Conservation (phyloP, 1,139 yeast genomes). For the Magnusiomyces sp. region DNA sequence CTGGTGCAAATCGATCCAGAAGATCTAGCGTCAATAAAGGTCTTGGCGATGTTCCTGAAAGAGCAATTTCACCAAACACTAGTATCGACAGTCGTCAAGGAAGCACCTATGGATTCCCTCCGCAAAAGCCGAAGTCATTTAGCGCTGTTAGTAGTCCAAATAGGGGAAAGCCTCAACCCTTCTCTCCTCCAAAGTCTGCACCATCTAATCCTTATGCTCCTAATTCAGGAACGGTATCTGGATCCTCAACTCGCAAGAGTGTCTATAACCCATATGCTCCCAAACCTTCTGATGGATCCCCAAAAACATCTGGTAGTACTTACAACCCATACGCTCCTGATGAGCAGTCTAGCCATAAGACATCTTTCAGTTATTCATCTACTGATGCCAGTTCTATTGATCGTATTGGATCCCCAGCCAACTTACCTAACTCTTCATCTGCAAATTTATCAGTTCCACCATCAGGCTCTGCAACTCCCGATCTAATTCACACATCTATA, state of each 20-base stretch:
- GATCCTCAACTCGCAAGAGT: constrained; percentile 2
- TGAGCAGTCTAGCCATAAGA: background rate
- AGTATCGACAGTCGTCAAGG: constrained; percentile 3
- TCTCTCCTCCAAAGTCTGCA: constrained; percentile 11
- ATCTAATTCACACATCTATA: too few species aligned
- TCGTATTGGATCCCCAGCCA: too few species aligned
- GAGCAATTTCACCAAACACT: constrained; percentile 1
- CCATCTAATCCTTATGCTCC: constrained; percentile 16
- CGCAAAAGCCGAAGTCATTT: constrained; percentile 4
- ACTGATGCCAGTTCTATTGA: too few species aligned
- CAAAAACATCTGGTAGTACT: background rate
- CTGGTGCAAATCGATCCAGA: constrained; percentile 3
- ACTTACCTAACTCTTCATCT: too few species aligned
- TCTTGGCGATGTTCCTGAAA: constrained; percentile 1
- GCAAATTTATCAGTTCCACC: too few species aligned
- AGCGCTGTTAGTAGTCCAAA: constrained; percentile 1
- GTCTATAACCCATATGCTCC: constrained; percentile 17
- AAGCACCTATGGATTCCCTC: constrained; percentile 1
- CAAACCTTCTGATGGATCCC: background rate
- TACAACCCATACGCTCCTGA: constrained; percentile 1
- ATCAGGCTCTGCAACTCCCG: too few species aligned
- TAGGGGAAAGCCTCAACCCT: background rate
- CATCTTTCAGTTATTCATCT: too few species aligned
- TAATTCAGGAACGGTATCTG: constrained; percentile 10
- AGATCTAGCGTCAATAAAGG: background rate